phyloP scores from a whole-genome alignment of 208 protist genomes.

The Borovskyia barvae region DNA sequence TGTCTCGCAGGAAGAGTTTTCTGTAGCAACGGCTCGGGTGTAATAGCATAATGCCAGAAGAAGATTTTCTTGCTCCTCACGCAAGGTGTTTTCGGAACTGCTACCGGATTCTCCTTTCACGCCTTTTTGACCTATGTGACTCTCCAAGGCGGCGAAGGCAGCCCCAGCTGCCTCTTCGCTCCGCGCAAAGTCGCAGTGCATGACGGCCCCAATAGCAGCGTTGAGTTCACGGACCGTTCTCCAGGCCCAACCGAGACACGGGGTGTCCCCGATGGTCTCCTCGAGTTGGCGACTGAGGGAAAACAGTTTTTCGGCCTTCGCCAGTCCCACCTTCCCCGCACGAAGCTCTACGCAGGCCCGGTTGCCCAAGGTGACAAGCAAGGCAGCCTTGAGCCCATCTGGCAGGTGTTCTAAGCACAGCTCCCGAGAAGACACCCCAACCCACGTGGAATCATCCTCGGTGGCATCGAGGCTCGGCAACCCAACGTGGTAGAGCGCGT shows the following conservation, averaged over 20 bases:
- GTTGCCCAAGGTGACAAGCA: constrained; percentile 58
- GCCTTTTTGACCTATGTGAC: neutral
- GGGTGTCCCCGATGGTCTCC: neutral
- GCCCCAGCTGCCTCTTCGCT: constrained; percentile 10
- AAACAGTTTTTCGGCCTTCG: constrained; percentile 3
- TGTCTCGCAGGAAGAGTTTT: constrained; percentile 14
- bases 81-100: too few species aligned
- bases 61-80: neutral
- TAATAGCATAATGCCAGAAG: constrained; percentile 14
- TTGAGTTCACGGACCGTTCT: constrained; percentile 7
- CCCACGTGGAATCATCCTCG: neutral
- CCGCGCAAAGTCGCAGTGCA: constrained; percentile 20
- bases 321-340: constrained; percentile 1
- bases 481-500: constrained; percentile 2
- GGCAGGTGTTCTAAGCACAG: constrained; percentile 12
- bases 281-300: constrained; percentile 4
- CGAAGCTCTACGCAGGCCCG: constrained; percentile 47
- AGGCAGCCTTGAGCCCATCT: constrained; percentile 26
- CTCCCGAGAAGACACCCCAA: neutral
- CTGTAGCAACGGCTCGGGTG: constrained; percentile 12
- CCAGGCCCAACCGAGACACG: constrained; percentile 9
- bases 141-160: constrained; percentile 3
- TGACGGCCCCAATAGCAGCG: constrained; percentile 15
- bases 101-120: neutral
- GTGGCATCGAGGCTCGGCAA: neutral